Evolutionary conservation across 768 basidiomycete species (phyloP).

Genomic region (Psilocybe sp.): DNA sequence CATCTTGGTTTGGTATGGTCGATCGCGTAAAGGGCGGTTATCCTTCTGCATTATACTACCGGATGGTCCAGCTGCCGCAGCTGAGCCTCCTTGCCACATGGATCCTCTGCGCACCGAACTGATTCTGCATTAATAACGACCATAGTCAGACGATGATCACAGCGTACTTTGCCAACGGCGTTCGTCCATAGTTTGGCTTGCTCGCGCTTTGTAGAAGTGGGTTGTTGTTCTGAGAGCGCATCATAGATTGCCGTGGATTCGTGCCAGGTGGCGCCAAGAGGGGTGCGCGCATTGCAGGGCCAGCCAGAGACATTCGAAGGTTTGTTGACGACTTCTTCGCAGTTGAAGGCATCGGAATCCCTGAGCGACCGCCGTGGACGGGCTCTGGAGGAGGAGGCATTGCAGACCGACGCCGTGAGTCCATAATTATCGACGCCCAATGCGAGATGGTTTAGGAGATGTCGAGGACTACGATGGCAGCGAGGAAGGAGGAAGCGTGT

Average conservation of each 20-base stretch:
- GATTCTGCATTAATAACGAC: slow-evolving; percentile 5
- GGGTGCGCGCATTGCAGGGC: slow-evolving; percentile 64
- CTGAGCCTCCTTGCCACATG: slow-evolving; percentile 55
- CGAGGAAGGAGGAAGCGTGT: slow-evolving; percentile 11
- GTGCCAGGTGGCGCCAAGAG: slow-evolving; percentile 41
- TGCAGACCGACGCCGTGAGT: slow-evolving; percentile 53
- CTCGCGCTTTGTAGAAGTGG: slow-evolving; percentile 67
- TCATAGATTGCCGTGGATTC: slow-evolving; percentile 67
- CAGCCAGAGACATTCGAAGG: slow-evolving; percentile 69
- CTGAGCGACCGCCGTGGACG: slow-evolving; percentile 52
- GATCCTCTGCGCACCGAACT: slow-evolving; percentile 79
- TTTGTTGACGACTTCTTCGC: slow-evolving; percentile 67
- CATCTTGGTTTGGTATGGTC: slow-evolving; percentile 70
- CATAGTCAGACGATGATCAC: background rate
- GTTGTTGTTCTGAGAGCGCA: slow-evolving; percentile 67
- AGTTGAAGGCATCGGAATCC: slow-evolving; percentile 73
- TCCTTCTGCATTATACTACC: slow-evolving; percentile 65
- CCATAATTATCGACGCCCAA: slow-evolving; percentile 32
- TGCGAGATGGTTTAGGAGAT: background rate
- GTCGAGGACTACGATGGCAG: background rate
- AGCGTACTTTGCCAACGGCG: slow-evolving; percentile 69
- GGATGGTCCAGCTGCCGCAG: slow-evolving; percentile 43
- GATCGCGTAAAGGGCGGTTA: slow-evolving; percentile 73
- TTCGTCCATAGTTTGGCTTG: slow-evolving; percentile 66
- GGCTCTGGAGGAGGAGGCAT: slow-evolving; percentile 54